Evolutionary conservation across 805 yeast species (phyloP), one percentile per base, ranked within the genome.

Genomic region (Lipomyces starkeyi): DNA sequence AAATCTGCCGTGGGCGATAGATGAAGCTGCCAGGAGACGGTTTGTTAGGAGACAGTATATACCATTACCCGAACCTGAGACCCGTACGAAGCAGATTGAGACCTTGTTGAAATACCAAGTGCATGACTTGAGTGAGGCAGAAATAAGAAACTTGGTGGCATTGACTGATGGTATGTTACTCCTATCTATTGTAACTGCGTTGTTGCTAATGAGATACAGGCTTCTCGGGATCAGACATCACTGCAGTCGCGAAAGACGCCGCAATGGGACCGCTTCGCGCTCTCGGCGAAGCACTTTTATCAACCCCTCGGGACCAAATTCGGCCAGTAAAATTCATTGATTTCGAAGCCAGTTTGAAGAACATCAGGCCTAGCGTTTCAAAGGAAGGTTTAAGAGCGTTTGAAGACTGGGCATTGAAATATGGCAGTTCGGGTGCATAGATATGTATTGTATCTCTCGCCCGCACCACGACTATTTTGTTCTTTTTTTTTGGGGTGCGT

Each of bases 231-330:
- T 88, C 95, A 72, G 99, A 94, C 79, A 85, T 94, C 56, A 93
- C 98, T 0, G 93, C 97, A 0, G 79, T 94, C 68, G 97, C 98
- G 1, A 95, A 93, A 78, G 98, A 94, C 77, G 96, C 97, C 2
- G 98, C 99, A 0, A 93, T 94, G 98, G 97, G 97, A 0, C 98
- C 99, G 1, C 81, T 95, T 49, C 83, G 99, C 71, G 89, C 92
- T 54, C 80, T 94, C 29, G 98, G 98, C 1, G 98, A 94, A 67
- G 87, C 89, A 58, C 83, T 94, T 64, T 82, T 94, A 71, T 80
- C 83, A 55, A 85, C 87, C 0, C 83, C 91, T 1, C 87, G 91
- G 47, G 91, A 89, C 64, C 87, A 87, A 67, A 93, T 94, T 64
- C 81, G 98, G 63, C 88, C 97, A 0, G 86, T 95, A 62, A 82